These are phyloP conservation scores for Suillus tomentosus DNA, from an alignment of 768 basidiomycete species.

Conservation along the genomic window DNA sequence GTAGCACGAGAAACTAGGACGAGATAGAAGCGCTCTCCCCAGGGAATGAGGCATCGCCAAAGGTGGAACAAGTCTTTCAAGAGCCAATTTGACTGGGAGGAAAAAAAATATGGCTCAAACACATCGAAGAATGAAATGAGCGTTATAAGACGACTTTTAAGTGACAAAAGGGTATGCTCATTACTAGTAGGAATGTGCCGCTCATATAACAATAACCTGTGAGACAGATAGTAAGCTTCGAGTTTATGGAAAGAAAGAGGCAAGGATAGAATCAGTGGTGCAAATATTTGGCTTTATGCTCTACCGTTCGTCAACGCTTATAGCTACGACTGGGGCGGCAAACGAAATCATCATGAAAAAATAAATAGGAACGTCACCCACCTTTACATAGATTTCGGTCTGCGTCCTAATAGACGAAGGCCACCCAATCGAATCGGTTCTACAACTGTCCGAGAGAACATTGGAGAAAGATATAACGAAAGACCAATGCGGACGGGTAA, in stretches of 20 bases:
- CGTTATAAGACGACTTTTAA: background rate
- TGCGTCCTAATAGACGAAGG: conserved; percentile 16
- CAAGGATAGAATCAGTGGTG: conserved; percentile 51
- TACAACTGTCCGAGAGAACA: conserved; percentile 64
- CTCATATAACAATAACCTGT: background rate
- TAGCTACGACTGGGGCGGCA: conserved; percentile 80
- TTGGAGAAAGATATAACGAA: conserved; percentile 72
- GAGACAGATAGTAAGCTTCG: background rate
- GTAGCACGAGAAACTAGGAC: conserved; percentile 5
- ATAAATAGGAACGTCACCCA: conserved; percentile 30
- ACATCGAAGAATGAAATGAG: background rate
- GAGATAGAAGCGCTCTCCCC: conserved; percentile 27
- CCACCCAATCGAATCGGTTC: conserved; percentile 53
- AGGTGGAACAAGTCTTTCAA: conserved; percentile 19
- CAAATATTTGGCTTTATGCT: conserved; percentile 71
- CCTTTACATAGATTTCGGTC: conserved; percentile 14
- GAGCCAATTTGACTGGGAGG: conserved; percentile 34
- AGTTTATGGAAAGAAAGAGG: background rate
- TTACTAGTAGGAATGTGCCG: background rate
- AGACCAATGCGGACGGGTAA: conserved; percentile 61
- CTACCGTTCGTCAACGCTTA: conserved; percentile 62
- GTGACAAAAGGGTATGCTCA: background rate
- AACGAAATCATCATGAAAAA: conserved; percentile 56
- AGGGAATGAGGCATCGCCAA: conserved; percentile 36
- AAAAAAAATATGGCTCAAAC: background rate